Conservation (phyloP, 305 asterid genomes). For the Solanum aculeatissimum region DNA sequence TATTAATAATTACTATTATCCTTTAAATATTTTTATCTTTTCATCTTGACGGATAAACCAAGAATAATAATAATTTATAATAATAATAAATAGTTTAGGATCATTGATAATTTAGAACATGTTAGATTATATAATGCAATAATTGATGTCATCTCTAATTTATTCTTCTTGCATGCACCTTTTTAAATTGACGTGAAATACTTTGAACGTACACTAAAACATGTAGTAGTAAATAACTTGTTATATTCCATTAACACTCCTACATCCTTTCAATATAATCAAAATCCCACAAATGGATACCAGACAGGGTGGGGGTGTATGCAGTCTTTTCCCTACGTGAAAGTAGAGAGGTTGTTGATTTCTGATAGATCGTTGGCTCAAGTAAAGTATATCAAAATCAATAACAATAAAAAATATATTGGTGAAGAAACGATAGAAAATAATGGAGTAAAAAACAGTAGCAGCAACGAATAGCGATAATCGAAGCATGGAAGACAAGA, state of each 20-base stretch:
- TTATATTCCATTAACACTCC: too few species aligned
- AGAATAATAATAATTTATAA: neutral
- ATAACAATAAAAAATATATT: neutral
- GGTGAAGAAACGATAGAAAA: neutral
- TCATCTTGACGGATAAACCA: neutral
- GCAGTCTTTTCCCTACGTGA: too few species aligned
- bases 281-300: too few species aligned
- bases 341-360: too few species aligned
- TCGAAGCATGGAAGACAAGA: neutral
- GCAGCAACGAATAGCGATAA: neutral
- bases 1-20: neutral
- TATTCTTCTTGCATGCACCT: neutral
- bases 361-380: neutral
- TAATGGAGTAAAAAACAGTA: neutral
- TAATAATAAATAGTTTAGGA: neutral
- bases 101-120: neutral
- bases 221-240: neutral
- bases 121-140: neutral
- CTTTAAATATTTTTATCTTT: neutral
- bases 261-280: too few species aligned
- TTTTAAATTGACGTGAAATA: neutral
- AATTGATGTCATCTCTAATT: neutral
- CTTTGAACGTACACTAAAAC: neutral
- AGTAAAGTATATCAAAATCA: neutral
- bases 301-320: too few species aligned